Percentiles rank a stretch among this genome's conserved stretches.
These are phyloP conservation scores for Calonectria pseudoturangicola DNA, from an alignment of 2,329 filamentous ascomycete species.

Conservation along the genomic window DNA sequence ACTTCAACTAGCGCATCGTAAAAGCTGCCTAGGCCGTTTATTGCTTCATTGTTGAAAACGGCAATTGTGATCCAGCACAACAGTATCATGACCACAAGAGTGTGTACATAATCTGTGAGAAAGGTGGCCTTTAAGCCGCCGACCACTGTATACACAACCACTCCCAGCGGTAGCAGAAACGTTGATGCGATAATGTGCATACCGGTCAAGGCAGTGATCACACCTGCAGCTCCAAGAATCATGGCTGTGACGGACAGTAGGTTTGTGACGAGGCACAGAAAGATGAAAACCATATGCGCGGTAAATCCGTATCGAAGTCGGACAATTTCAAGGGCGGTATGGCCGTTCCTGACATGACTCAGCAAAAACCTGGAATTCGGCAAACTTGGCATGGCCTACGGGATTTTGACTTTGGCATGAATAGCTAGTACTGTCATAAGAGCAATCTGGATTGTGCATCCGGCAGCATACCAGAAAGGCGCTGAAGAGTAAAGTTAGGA, in stretches of 20 bases:
- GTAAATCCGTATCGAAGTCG: slow-evolving; percentile 35
- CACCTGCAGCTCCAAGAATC: slow-evolving; percentile 38
- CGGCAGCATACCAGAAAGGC: slow-evolving; percentile 40
- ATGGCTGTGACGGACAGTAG: slow-evolving; percentile 33
- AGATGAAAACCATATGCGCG: slow-evolving; percentile 38
- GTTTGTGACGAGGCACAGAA: slow-evolving; percentile 36
- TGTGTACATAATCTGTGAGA: slow-evolving; percentile 87
- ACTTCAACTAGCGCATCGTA: slow-evolving; percentile 84
- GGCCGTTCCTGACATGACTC: slow-evolving; percentile 21
- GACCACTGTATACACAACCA: slow-evolving; percentile 81
- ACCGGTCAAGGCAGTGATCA: slow-evolving; percentile 36
- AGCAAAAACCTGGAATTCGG: not conserved
- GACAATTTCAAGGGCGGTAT: slow-evolving; percentile 36
- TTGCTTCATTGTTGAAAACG: slow-evolving; percentile 80
- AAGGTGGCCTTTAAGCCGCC: slow-evolving; percentile 88
- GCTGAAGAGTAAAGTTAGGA: slow-evolving; percentile 9
- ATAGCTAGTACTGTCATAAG: slow-evolving; percentile 38
- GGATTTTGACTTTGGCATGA: slow-evolving; percentile 39
- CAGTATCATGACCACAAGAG: slow-evolving; percentile 85
- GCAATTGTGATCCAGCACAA: slow-evolving; percentile 83
- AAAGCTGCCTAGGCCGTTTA: slow-evolving; percentile 83
- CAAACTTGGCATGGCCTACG: not conserved
- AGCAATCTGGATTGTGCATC: slow-evolving; percentile 39
- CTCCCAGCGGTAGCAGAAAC: slow-evolving; percentile 39
- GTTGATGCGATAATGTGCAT: slow-evolving; percentile 39